These are phyloP conservation scores for Candida qinlingensis DNA, from an alignment of 805 yeast species.

Conservation along the genomic window DNA sequence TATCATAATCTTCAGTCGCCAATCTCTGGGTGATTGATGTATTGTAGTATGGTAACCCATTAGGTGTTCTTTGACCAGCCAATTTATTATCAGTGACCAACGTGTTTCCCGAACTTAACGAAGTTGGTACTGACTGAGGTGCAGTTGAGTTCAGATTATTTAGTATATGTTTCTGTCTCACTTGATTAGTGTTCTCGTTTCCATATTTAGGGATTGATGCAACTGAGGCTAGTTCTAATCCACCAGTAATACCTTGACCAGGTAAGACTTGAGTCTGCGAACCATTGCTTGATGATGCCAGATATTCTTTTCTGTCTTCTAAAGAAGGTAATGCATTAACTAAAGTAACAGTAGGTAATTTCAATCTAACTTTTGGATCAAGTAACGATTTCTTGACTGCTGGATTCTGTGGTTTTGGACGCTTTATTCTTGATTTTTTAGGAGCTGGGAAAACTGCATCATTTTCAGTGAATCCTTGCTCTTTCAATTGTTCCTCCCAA, in stretches of 20 bases:
- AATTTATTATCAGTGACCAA: conserved; percentile 14
- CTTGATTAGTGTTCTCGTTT: conserved; percentile 3
- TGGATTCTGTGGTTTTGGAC: not conserved
- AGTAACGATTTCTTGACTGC: not conserved
- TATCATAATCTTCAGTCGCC: conserved; percentile 27
- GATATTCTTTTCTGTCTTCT: conserved; percentile 24
- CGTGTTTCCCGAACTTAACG: conserved; percentile 23
- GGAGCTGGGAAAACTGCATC: conserved; percentile 36
- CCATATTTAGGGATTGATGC: conserved; percentile 23
- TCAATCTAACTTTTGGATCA: conserved; percentile 3
- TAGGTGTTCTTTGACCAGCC: conserved; percentile 24
- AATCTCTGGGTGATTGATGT: conserved; percentile 25
- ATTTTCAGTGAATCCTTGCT: conserved; percentile 38
- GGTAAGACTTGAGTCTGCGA: conserved; percentile 22
- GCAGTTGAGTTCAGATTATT: conserved; percentile 10
- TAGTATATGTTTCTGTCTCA: conserved; percentile 13
- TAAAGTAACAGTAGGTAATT: conserved; percentile 2
- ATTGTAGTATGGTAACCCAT: conserved; percentile 41
- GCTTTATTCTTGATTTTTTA: conserved; percentile 7
- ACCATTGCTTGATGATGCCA: conserved; percentile 16
- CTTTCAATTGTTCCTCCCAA: conserved; percentile 42
- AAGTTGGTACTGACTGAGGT: conserved; percentile 3
- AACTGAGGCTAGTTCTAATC: conserved; percentile 21
- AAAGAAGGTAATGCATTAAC: conserved; percentile 20
- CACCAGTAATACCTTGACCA: conserved; percentile 27